Percentiles rank a stretch among this genome's conserved stretches.
Evolutionary conservation across 179 eudicot species (phyloP).

Genomic region (Silene vulgaris): DNA sequence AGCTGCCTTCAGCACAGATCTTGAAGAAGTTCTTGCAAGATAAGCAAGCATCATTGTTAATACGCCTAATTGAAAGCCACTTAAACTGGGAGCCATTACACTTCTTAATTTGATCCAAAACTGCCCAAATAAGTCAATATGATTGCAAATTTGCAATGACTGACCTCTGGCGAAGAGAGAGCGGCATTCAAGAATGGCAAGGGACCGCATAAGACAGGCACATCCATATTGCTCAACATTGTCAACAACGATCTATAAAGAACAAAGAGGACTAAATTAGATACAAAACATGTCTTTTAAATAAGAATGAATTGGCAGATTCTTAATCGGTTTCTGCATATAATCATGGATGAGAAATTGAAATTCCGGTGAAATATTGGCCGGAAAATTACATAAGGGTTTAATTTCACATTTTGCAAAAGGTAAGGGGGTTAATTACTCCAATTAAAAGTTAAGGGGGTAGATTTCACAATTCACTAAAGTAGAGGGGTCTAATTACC

Average conservation of each 20-base stretch:
- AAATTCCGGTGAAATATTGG: too few relatives aligned
- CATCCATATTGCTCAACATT: slow-evolving; percentile 60
- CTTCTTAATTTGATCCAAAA: not conserved
- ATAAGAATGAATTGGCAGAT: too few relatives aligned
- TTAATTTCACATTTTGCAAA: too few relatives aligned
- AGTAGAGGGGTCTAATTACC: too few relatives aligned
- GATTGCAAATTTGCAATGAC: slow-evolving; percentile 16
- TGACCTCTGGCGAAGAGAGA: slow-evolving; percentile 80
- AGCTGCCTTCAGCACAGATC: not conserved
- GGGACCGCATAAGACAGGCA: slow-evolving; percentile 78
- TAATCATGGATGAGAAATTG: too few relatives aligned
- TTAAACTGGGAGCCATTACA: not conserved
- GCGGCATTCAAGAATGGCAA: slow-evolving; percentile 77
- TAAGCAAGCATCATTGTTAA: not conserved
- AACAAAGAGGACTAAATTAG: slow-evolving; percentile 9
- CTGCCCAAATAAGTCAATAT: not conserved
- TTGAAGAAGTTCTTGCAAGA: slow-evolving; percentile 1
- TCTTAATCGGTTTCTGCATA: too few relatives aligned
- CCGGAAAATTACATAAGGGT: too few relatives aligned
- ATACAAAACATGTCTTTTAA: not conserved
- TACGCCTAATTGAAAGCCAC: not conserved
- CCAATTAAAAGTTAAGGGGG: too few relatives aligned
- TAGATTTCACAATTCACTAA: too few relatives aligned
- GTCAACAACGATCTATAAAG: slow-evolving; percentile 50
- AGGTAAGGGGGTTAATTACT: too few relatives aligned